Conservation (phyloP, 2,329 filamentous ascomycete species). For the Dothiorella sarmentorum region DNA sequence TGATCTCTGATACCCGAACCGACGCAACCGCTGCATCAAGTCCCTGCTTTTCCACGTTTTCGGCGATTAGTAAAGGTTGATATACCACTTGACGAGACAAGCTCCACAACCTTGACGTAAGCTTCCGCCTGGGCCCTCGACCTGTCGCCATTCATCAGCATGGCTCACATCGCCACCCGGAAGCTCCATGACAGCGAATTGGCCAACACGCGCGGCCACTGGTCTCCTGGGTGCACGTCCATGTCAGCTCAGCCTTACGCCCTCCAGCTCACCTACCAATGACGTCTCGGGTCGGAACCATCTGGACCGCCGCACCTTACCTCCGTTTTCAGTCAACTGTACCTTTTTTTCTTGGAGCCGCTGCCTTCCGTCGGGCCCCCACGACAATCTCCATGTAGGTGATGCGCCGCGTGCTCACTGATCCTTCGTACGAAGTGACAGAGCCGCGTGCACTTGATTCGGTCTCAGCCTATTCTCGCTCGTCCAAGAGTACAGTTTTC, state of each 20-base stretch:
- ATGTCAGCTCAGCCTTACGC: conserved; percentile 9
- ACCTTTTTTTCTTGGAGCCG: background rate
- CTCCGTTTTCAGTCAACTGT: background rate
- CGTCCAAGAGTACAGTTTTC: background rate
- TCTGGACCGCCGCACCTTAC: background rate
- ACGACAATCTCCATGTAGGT: too few relatives aligned
- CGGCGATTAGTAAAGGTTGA: background rate
- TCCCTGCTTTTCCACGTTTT: background rate
- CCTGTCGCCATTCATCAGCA: background rate
- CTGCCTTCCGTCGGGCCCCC: background rate
- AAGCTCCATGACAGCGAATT: background rate
- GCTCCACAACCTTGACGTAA: conserved; percentile 4
- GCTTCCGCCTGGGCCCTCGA: background rate
- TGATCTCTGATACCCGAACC: too few relatives aligned
- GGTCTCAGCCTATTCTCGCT: background rate
- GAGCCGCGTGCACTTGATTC: background rate
- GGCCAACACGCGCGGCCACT: background rate
- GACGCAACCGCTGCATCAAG: too few relatives aligned
- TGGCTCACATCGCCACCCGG: background rate
- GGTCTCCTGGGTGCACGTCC: background rate
- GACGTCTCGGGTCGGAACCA: background rate
- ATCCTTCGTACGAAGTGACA: background rate
- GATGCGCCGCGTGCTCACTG: background rate
- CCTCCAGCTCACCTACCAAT: background rate
- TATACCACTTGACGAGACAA: background rate